Evolutionary conservation across 441 rosid genomes (phyloP).

Genomic region (Mallotus japonicus): DNA sequence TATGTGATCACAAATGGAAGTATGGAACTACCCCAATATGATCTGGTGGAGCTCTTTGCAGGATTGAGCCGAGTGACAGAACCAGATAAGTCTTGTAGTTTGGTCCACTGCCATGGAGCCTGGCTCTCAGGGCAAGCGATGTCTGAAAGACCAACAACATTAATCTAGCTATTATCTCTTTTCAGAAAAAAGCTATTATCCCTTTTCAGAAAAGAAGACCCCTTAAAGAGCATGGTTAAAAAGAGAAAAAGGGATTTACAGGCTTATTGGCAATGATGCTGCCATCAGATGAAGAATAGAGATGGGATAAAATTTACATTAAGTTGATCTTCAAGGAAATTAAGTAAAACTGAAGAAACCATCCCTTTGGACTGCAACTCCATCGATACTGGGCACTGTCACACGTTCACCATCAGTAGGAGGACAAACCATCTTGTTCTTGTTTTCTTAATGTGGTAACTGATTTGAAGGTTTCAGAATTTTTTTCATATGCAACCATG

Average conservation of each 20-base stretch:
- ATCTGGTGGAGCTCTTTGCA: not conserved
- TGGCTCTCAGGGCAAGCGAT: slow-evolving; percentile 1
- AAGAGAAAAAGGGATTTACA: not conserved
- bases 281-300: not conserved
- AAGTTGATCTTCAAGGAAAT: slow-evolving; percentile 2
- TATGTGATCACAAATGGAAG: not conserved
- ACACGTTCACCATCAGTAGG: not conserved
- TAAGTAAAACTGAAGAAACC: slow-evolving; percentile 9
- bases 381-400: slow-evolving; percentile 14
- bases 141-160: not conserved
- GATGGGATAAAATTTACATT: not conserved
- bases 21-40: not conserved
- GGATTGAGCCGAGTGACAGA: not conserved
- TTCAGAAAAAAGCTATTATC: not conserved
- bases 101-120: not conserved
- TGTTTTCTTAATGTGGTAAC: not conserved
- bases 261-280: slow-evolving; percentile 13
- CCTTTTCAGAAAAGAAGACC: not conserved
- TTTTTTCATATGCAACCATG: no score
- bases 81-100: slow-evolving; percentile 1
- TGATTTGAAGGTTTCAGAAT: no score
- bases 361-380: slow-evolving; percentile 12
- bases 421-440: slow-evolving; percentile 4
- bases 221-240: not conserved
- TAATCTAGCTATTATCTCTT: no score